These are phyloP conservation scores for Daldinia loculata DNA, from an alignment of 495 filamentous ascomycete genomes.

Conservation along the genomic window DNA sequence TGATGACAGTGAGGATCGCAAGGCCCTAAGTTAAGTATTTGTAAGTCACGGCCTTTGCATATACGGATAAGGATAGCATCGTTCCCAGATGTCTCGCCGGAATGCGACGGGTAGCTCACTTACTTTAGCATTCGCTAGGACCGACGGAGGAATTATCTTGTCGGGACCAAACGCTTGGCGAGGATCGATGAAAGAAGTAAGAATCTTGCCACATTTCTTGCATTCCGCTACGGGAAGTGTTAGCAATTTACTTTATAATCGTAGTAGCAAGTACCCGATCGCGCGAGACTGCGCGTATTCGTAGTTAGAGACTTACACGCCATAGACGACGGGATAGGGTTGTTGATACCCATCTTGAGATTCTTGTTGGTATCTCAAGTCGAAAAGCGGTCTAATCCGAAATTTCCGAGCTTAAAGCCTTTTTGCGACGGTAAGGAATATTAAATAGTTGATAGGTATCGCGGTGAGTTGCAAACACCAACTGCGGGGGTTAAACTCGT, in stretches of 20 bases:
- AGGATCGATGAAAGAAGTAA: conserved; percentile 94
- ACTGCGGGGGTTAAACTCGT: conserved; percentile 22
- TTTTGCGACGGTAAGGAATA: conserved; percentile 15
- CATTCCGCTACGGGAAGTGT: conserved; percentile 72
- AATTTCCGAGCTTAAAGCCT: conserved; percentile 19
- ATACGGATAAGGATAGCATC: neutral
- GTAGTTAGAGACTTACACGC: conserved; percentile 57
- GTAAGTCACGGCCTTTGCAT: conserved; percentile 27
- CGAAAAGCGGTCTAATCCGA: conserved; percentile 11
- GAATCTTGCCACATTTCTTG: conserved; percentile 90
- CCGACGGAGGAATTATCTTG: conserved; percentile 93
- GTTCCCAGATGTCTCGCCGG: neutral
- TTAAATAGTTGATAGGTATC: conserved; percentile 1
- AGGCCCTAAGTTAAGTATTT: conserved; percentile 73
- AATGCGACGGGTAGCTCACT: conserved; percentile 33
- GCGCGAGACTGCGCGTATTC: conserved; percentile 17
- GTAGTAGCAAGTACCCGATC: neutral
- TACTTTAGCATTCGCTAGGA: conserved; percentile 93
- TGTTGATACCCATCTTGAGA: conserved; percentile 63
- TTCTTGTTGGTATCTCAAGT: conserved; percentile 5
- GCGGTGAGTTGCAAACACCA: conserved; percentile 18
- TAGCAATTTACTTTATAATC: conserved; percentile 19
- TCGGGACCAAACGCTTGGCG: conserved; percentile 94
- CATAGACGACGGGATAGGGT: conserved; percentile 66
- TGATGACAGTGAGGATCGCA: conserved; percentile 92